Evolutionary conservation across 768 basidiomycete genomes (phyloP), one percentile per base, ranked within the genome.

Genomic region (Sarcodon sp.): DNA sequence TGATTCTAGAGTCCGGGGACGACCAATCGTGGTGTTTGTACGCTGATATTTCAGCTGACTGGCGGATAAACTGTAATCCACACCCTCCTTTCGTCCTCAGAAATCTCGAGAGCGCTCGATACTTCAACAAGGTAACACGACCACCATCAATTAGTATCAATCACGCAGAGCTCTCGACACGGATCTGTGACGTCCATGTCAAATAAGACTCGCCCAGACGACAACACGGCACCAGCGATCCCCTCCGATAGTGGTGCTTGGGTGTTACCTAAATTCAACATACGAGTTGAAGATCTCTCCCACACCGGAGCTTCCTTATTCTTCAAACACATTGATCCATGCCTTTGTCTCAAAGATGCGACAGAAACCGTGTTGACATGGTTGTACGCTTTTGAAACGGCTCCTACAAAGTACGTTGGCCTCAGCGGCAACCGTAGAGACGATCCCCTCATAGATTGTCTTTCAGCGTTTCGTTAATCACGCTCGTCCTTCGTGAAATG

Each of bases 401-500:
- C 56, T 60, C 83, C 57, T 53, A 75, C 54, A 45, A 71, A 59
- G 75, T 77, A 45, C 47, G 35, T 35, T 35, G 11, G 7, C n/a
- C 48, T 44, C 34, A 47, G 16, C 49, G 44, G 46, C 51, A 50
- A 41, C 18, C 46, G 44, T 18, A 15, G 31, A 36, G 41, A 18
- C 45, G 45, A 18, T 46, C 12, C 16, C 44, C 10, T 34, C 18
- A 13, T 33, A 36, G 37, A 27, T n/a, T n/a, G n/a, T n/a, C 47
- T 5, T 38, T 27, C 56, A 81, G 79, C 48, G 77, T 83, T 1
- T 51, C 71, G 48, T 61, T 64, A 33, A 72, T 86, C 53, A 58
- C 65, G 1, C 73, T 87, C 45, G 70, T 83, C 49, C 69, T 86
- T 37, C 73, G 79, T 13, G 61, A 73, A 33, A 83, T 86, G 72